phyloP scores from a whole-genome alignment of 2,329 filamentous ascomycete genomes.

The Delphinella strobiligena region DNA sequence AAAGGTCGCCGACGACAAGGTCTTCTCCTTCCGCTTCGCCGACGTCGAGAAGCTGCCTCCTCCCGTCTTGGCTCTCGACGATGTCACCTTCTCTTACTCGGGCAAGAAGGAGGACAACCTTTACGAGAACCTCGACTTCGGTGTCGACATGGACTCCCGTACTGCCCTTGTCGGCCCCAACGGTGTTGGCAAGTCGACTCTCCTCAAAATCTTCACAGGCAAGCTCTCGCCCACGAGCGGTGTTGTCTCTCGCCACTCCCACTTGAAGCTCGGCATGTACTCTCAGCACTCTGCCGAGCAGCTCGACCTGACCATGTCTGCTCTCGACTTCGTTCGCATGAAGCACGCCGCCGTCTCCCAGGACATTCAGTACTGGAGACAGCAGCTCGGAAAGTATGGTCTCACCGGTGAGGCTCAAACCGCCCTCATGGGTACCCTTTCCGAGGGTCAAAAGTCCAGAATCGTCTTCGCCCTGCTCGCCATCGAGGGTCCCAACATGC shows the following conservation, averaged over 20 bases:
- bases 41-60: slow-evolving; percentile 99
- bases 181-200: slow-evolving; percentile 96
- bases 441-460: slow-evolving; percentile 94
- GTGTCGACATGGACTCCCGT: slow-evolving; percentile 99
- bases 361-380: slow-evolving; percentile 99
- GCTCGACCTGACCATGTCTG: slow-evolving; percentile 94
- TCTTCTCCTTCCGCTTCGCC: slow-evolving; percentile 97
- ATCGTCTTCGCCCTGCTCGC: slow-evolving; percentile 95
- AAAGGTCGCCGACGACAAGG: slow-evolving; percentile 68
- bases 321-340: slow-evolving; percentile 94
- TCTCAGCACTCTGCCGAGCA: slow-evolving; percentile 97
- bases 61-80: slow-evolving; percentile 88
- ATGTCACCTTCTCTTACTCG: slow-evolving; percentile 97
- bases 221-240: slow-evolving; percentile 78
- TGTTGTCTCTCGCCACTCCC: slow-evolving; percentile 79
- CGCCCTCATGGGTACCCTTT: slow-evolving; percentile 92
- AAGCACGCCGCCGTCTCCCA: slow-evolving; percentile 83
- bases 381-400: slow-evolving; percentile 91
- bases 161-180: slow-evolving; percentile 95
- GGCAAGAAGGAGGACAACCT: slow-evolving; percentile 80
- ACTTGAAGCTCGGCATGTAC: slow-evolving; percentile 97
- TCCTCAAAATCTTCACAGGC: slow-evolving; percentile 92
- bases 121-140: slow-evolving; percentile 92
- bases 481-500: slow-evolving; percentile 94
- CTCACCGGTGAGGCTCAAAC: slow-evolving; percentile 89